Conservation (phyloP, 257 asterid genomes). For the Rehmannia glutinosa region DNA sequence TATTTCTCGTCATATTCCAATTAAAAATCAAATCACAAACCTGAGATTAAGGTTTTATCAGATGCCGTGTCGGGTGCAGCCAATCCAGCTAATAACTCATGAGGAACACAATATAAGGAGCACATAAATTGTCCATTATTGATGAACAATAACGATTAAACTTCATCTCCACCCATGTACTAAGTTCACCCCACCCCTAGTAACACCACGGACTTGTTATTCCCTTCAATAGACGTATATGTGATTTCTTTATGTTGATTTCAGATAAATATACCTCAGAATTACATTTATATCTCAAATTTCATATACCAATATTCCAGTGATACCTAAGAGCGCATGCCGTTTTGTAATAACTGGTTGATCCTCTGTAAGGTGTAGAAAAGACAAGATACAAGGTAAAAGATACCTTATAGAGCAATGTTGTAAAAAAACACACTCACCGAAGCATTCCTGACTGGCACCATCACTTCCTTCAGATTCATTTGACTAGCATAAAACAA, state of each 20-base stretch:
- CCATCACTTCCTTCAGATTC: too few relatives aligned
- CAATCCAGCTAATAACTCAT: too few relatives aligned
- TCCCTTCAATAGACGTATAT: background rate
- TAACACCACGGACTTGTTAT: background rate
- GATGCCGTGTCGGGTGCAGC: too few relatives aligned
- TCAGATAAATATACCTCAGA: background rate
- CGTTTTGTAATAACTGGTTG: background rate
- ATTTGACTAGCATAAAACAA: too few relatives aligned
- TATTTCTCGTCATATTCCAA: background rate
- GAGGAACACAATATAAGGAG: too few relatives aligned
- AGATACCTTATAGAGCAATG: background rate
- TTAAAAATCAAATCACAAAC: background rate
- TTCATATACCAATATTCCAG: background rate
- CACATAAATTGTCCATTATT: background rate
- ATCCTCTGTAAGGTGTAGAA: background rate
- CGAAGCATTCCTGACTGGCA: too few relatives aligned
- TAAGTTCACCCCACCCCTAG: background rate
- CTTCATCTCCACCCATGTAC: background rate
- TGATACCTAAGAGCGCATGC: background rate
- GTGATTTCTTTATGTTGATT: background rate
- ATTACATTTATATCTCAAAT: background rate
- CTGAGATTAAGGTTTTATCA: background rate
- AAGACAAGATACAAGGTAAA: background rate
- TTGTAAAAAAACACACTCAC: too few relatives aligned
- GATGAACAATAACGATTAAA: background rate